phyloP scores from a whole-genome alignment of 2,329 filamentous ascomycete genomes.

The Juglanconis oblonga region DNA sequence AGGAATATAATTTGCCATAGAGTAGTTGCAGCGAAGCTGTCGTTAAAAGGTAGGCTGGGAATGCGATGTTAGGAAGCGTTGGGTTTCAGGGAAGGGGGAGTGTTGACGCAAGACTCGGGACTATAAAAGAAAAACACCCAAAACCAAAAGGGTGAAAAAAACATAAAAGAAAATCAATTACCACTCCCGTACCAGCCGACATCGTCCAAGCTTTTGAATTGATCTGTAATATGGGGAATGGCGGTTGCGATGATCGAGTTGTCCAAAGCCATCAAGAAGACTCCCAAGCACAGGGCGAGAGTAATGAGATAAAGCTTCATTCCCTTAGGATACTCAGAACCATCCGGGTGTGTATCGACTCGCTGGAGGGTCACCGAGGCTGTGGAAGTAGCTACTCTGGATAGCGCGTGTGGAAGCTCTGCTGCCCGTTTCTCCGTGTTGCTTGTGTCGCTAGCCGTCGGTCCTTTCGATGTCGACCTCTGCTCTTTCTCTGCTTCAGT shows the following conservation, averaged over 20 bases:
- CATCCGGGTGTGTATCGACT: conserved; percentile 34
- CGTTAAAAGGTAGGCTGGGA: conserved; percentile 30
- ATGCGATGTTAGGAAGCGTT: background rate
- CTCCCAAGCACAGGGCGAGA: conserved; percentile 40
- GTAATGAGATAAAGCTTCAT: conserved; percentile 36
- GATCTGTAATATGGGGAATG: conserved; percentile 28
- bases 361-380: conserved; percentile 6
- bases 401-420: background rate
- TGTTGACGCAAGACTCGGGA: too few relatives aligned
- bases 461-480: background rate
- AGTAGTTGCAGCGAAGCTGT: conserved; percentile 34
- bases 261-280: conserved; percentile 42
- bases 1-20: conserved; percentile 38
- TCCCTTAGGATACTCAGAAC: conserved; percentile 35
- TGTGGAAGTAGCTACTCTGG: background rate
- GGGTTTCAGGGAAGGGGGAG: background rate
- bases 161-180: background rate
- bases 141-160: too few relatives aligned
- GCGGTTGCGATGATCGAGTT: conserved; percentile 37
- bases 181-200: conserved; percentile 31
- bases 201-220: background rate
- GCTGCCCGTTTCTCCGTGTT: background rate
- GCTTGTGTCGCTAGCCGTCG: background rate
- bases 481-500: background rate
- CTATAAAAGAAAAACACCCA: too few relatives aligned